These are phyloP conservation scores for Colletotrichum sp. DNA, from an alignment of 2,329 filamentous ascomycete species.

Conservation along the genomic window DNA sequence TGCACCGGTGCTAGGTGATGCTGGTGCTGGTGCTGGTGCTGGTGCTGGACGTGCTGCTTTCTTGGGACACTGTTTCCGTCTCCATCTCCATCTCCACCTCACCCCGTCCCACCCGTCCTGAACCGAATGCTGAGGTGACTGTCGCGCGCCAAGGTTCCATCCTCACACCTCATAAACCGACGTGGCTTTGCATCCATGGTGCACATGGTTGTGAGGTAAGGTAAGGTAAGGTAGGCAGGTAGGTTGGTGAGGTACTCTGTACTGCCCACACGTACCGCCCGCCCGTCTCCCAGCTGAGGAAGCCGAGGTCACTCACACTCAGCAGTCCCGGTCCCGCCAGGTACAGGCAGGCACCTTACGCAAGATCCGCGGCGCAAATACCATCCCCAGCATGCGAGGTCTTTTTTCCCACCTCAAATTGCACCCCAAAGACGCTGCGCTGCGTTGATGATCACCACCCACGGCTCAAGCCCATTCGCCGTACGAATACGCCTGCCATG, in stretches of 20 bases:
- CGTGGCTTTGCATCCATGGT: constrained; percentile 8
- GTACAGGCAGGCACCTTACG: background rate
- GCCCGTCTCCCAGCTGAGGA: background rate
- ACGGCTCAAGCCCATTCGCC: background rate
- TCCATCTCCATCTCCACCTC: background rate
- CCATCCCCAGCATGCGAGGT: background rate
- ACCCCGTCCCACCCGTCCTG: background rate
- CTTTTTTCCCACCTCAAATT: background rate
- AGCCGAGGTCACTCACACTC: background rate
- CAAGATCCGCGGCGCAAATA: background rate
- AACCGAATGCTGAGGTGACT: background rate
- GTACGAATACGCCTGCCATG: background rate
- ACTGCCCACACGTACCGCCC: background rate
- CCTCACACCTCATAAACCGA: constrained; percentile 5
- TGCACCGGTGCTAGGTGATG: too few relatives aligned
- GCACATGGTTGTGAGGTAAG: background rate
- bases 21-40: too few relatives aligned
- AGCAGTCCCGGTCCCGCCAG: background rate
- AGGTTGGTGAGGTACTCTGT: background rate
- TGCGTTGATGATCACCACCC: background rate
- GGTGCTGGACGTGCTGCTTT: background rate
- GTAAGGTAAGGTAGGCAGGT: background rate
- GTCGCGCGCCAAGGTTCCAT: background rate
- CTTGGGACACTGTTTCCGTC: background rate
- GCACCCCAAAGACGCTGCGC: background rate